Evolutionary conservation across 345 rosid genomes (phyloP).

Genomic region (Eutrema yunnanense): DNA sequence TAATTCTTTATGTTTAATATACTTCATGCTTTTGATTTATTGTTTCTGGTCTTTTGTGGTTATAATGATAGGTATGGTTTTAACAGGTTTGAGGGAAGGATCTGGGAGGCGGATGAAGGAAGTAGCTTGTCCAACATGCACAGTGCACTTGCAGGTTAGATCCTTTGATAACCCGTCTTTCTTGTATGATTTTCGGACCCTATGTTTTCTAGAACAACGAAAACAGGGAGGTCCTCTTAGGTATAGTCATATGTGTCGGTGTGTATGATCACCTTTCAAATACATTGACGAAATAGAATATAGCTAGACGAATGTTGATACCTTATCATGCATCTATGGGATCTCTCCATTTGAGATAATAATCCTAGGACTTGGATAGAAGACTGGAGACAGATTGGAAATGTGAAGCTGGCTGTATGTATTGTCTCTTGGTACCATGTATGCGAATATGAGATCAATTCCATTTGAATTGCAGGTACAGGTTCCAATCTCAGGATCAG

Average conservation of each 20-base stretch:
- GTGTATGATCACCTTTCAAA: conserved; percentile 10
- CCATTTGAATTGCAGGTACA: conserved; percentile 61
- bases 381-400: not conserved
- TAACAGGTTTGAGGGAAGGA: conserved; percentile 58
- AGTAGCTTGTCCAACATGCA: conserved; percentile 97
- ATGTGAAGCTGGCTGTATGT: not conserved
- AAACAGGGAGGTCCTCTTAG: not conserved
- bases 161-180: not conserved
- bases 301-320: not conserved
- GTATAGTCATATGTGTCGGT: not conserved
- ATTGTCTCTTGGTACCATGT: not conserved
- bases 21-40: not conserved
- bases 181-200: not conserved
- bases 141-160: conserved; percentile 91
- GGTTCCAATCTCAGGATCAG: conserved; percentile 96
- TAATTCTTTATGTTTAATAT: conserved; percentile 13
- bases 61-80: not conserved
- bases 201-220: not conserved
- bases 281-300: not conserved
- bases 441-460: not conserved
- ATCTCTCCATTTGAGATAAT: not conserved
- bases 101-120: conserved; percentile 90
- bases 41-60: not conserved
- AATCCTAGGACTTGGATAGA: not conserved
- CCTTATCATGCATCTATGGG: not conserved